These are phyloP conservation scores for Cryptosporidium ryanae DNA, from an alignment of 169 alveolate species.

Conservation along the genomic window DNA sequence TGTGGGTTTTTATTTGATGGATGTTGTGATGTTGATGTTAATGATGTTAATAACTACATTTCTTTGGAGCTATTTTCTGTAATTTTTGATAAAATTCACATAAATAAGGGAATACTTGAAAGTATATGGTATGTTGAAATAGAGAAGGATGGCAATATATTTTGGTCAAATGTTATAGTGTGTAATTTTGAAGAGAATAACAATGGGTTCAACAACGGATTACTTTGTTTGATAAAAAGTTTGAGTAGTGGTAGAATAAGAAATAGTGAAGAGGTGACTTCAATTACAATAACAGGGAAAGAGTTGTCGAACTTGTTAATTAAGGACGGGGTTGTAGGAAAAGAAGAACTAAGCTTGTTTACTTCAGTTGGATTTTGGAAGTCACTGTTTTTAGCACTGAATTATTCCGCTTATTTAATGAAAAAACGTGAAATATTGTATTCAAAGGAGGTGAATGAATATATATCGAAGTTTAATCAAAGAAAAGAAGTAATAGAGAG, in stretches of 20 bases:
- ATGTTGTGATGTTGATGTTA: not conserved
- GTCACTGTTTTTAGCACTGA: slow-evolving; percentile 43
- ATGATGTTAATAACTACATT: not conserved
- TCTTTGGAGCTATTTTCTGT: slow-evolving; percentile 17
- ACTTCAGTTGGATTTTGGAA: slow-evolving; percentile 66
- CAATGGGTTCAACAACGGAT: not conserved
- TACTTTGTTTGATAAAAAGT: not conserved
- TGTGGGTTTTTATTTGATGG: no score
- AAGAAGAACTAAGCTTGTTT: slow-evolving; percentile 4
- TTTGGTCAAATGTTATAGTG: slow-evolving; percentile 56
- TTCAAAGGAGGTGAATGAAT: slow-evolving; percentile 25
- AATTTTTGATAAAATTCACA: slow-evolving; percentile 2
- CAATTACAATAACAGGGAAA: slow-evolving; percentile 7
- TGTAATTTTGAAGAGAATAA: slow-evolving; percentile 8
- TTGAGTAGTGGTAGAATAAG: not conserved
- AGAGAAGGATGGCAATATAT: not conserved
- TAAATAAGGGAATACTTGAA: slow-evolving; percentile 33
- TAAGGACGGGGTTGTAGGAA: slow-evolving; percentile 7
- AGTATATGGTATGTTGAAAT: slow-evolving; percentile 70
- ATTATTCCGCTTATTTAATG: slow-evolving; percentile 32
- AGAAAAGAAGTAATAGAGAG: slow-evolving; percentile 36
- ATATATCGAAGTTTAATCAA: slow-evolving; percentile 4
- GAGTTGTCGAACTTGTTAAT: slow-evolving; percentile 2
- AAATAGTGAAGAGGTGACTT: slow-evolving; percentile 3
- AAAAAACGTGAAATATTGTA: slow-evolving; percentile 52